Base-by-base conservation (phyloP, 768 basidiomycete species). In the Boletus rubescentipes region DNA sequence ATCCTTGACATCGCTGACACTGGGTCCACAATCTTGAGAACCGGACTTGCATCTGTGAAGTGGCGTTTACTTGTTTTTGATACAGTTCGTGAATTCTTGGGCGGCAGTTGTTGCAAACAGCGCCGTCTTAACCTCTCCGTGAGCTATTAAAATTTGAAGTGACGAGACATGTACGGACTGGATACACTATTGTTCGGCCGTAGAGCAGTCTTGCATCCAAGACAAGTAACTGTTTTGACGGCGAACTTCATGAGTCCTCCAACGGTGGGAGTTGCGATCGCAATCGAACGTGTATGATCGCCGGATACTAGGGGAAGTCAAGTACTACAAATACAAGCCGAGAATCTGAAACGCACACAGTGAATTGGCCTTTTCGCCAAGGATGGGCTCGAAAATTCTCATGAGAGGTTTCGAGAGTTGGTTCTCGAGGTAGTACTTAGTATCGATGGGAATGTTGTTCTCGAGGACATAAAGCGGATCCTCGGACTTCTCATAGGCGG, bases 161-260 rank as follows among this genome's bases (percentile, higher is more conserved):
- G 15, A 46, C 9, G 11, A 42, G 26, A 35, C 18, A 42, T 51
- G 5, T 12, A 71, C 83, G 54, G 51, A 89, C 91, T 82, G 61
- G 80, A 68, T 44, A 86, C 75, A 65, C 91, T 91, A 65, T 95
- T 93, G 62, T 80, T 89, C 5, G 81, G 72, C 41, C 83, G 79
- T 55, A 99, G 67, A 9, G 93, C 86, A 0, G 96, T 96, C 72
- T 94, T 96, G 73, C 97, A 99, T 0, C 96, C 92, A 44, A 99
- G 76, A 65, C 97, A 99, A 2, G 93, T 99, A 4, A 89, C 84
- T 0, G 91, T 96, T 73, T 94, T 96, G 29, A 98, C 93, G 0
- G 95, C 94, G 64, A 98, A 99, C 69, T 96, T 98, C 97, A 99
- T 99, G 49, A 99, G 72, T 23, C 97, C 97, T 16, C 97, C 97